A percentile compares a stretch with the other conserved stretches of the same genome.
phyloP scores from a whole-genome alignment of 495 filamentous ascomycete genomes.

The Podospora bellae-mahoneyi region DNA sequence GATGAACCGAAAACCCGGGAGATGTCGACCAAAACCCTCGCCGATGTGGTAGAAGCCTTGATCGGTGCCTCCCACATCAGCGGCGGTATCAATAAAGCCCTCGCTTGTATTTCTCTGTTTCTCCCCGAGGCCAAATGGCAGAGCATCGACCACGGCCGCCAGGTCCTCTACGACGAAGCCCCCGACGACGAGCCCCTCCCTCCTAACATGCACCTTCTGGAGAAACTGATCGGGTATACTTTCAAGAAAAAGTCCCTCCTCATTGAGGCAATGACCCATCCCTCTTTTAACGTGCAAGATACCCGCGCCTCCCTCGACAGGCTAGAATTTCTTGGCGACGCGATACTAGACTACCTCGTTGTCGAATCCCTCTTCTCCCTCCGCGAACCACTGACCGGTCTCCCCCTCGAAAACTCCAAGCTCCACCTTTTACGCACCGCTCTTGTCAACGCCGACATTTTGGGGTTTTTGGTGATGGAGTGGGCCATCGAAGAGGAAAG shows the following conservation, averaged over 20 bases:
- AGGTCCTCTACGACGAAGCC: constrained; percentile 33
- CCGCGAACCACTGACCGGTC: constrained; percentile 12
- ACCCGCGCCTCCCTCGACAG: constrained; percentile 71
- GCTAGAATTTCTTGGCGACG: constrained; percentile 87
- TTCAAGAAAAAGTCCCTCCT: constrained; percentile 70
- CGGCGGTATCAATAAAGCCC: constrained; percentile 63
- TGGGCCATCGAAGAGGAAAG: constrained; percentile 37
- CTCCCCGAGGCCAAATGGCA: constrained; percentile 61
- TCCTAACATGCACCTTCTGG: constrained; percentile 39
- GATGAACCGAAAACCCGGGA: background rate
- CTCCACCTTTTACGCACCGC: constrained; percentile 77
- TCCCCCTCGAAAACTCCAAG: constrained; percentile 53
- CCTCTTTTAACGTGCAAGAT: constrained; percentile 52
- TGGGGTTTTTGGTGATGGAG: constrained; percentile 79
- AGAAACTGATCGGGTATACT: constrained; percentile 61
- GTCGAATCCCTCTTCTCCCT: constrained; percentile 43
- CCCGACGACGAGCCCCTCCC: constrained; percentile 29
- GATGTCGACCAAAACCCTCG: constrained; percentile 75
- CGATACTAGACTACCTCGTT: constrained; percentile 77
- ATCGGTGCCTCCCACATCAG: constrained; percentile 75
- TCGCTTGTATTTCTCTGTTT: constrained; percentile 62
- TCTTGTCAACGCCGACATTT: constrained; percentile 77
- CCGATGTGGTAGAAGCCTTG: constrained; percentile 83
- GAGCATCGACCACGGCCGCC: constrained; percentile 33
- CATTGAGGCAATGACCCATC: constrained; percentile 83